These are phyloP conservation scores for Odonthalia washingtoniensis DNA, from an alignment of 31 red algal genomes.

Conservation along the genomic window DNA sequence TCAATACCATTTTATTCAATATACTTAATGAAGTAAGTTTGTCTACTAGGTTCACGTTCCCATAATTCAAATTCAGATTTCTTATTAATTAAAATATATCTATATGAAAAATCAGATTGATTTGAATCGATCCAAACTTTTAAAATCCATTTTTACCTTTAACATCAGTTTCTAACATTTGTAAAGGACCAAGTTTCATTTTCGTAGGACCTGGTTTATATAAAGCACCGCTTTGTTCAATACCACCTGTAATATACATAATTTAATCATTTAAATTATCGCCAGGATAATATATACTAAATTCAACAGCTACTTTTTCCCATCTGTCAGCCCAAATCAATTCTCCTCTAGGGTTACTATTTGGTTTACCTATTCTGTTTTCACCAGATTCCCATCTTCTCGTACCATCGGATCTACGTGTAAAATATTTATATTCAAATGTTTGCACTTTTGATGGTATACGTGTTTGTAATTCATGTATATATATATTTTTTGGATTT, in stretches of 20 bases:
- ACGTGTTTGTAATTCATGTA: slow-evolving; percentile 15
- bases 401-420: slow-evolving; percentile 38
- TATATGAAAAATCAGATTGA: slow-evolving; percentile 55
- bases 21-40: slow-evolving; percentile 46
- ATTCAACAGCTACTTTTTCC: slow-evolving; percentile 60
- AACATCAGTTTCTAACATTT: slow-evolving; percentile 86
- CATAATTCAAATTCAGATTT: slow-evolving; percentile 56
- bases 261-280: slow-evolving; percentile 23
- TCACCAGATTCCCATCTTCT: slow-evolving; percentile 62
- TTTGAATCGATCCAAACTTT: slow-evolving; percentile 38
- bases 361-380: slow-evolving; percentile 48
- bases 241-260: slow-evolving; percentile 86
- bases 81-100: slow-evolving; percentile 76
- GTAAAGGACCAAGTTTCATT: slow-evolving; percentile 71
- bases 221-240: slow-evolving; percentile 75
- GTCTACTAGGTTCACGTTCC: slow-evolving; percentile 92
- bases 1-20: too few species aligned
- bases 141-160: slow-evolving; percentile 76
- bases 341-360: background rate
- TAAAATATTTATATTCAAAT: slow-evolving; percentile 79
- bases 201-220: slow-evolving; percentile 78
- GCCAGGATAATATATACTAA: slow-evolving; percentile 82
- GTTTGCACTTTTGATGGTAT: background rate
- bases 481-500: slow-evolving; percentile 1
- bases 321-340: slow-evolving; percentile 64